Conservation (phyloP, 441 rosid species). For the Flueggea neowawraea region DNA sequence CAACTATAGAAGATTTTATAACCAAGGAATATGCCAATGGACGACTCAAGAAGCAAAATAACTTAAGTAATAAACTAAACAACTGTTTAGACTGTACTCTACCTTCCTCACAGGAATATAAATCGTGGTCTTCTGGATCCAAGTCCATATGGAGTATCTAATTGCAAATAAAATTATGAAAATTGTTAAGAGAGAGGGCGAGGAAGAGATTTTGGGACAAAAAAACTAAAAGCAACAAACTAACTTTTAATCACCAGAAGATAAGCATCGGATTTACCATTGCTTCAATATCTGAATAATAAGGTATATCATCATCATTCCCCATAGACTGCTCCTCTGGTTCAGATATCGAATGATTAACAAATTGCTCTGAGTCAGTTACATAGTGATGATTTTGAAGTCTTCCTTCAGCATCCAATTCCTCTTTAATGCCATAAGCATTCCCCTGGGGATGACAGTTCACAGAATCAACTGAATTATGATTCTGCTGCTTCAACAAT, state of each 20-base stretch:
- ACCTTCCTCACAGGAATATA: conserved; percentile 66
- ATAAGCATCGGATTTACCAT: conserved; percentile 50
- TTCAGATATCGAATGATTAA: conserved; percentile 28
- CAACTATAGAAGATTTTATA: too few relatives aligned
- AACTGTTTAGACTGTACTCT: conserved; percentile 15
- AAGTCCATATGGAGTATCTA: conserved; percentile 96
- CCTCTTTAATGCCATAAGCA: conserved; percentile 30
- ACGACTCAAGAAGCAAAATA: not conserved
- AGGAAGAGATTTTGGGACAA: not conserved
- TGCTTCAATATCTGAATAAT: conserved; percentile 89
- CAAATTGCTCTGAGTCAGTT: conserved; percentile 28
- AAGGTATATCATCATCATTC: conserved; percentile 79
- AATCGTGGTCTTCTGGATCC: conserved; percentile 83
- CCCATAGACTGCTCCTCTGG: conserved; percentile 41
- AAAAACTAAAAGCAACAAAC: not conserved
- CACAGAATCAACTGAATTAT: conserved; percentile 19
- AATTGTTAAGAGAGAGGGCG: conserved; percentile 9
- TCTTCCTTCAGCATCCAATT: conserved; percentile 22
- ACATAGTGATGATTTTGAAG: conserved; percentile 38
- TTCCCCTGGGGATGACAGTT: conserved; percentile 24
- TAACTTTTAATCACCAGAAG: conserved; percentile 1
- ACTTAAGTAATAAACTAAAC: conserved; percentile 6
- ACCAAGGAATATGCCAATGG: too few relatives aligned
- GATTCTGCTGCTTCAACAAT: conserved; percentile 20
- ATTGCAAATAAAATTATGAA: conserved; percentile 3